Percentiles rank a stretch among this genome's conserved stretches.
These are phyloP conservation scores for Fraxinus ornus DNA, from an alignment of 305 asterid species.

Conservation along the genomic window DNA sequence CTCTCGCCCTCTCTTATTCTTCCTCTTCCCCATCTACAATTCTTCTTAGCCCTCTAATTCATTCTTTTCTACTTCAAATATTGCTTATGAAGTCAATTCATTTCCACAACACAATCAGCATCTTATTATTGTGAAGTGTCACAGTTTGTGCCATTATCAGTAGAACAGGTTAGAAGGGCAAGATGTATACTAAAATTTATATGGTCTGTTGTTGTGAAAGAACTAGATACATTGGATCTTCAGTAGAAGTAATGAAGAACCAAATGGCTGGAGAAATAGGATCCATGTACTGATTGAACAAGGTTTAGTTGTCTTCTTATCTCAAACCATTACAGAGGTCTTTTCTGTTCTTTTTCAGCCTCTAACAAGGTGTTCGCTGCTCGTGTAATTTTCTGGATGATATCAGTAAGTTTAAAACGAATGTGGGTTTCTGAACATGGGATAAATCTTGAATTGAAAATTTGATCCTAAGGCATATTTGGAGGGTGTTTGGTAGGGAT, in stretches of 20 bases:
- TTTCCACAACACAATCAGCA: neutral
- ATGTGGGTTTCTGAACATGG: neutral
- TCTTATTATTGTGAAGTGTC: neutral
- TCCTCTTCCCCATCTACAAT: neutral
- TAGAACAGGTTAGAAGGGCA: neutral
- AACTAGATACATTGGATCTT: neutral
- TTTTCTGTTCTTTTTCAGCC: neutral
- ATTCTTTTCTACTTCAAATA: neutral
- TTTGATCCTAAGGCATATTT: neutral
- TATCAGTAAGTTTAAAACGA: neutral
- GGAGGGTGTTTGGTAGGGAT: too few relatives aligned
- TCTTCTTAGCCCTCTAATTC: neutral
- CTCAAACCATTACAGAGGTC: neutral
- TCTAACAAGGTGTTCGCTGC: neutral
- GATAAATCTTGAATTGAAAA: neutral
- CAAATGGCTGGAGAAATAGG: neutral
- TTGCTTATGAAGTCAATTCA: slow-evolving; percentile 1
- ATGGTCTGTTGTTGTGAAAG: neutral
- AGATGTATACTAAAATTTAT: neutral
- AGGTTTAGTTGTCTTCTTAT: neutral
- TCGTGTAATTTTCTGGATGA: neutral
- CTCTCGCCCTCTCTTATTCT: neutral
- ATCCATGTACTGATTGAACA: neutral
- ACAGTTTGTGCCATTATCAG: neutral
- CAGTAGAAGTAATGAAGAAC: neutral